Evolutionary conservation across 352 stramenopile genomes (phyloP), one percentile per base, ranked within the genome.

Genomic region (Phytophthora podocarpi): DNA sequence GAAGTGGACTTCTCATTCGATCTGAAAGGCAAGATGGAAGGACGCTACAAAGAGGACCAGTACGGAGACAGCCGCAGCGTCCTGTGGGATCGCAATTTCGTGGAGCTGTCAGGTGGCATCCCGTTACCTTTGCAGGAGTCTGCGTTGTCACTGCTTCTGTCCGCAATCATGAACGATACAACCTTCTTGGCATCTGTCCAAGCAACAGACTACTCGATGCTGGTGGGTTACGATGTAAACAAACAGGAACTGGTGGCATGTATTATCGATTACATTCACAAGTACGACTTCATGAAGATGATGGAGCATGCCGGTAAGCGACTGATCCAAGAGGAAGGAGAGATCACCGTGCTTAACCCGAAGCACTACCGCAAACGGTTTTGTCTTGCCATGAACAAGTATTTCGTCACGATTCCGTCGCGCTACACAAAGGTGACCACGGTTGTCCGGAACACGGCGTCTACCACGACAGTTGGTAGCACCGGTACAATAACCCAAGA

Each of bases 231-330:
- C 51, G 85, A 96, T 60, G 81, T 93, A 1, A 78, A 88, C 28
- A 91, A 91, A 37, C 87, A 96, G 51, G 87, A 96, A 37, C 67
- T 96, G 11, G 86, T 96, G 27, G 85, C 82, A 43, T 92, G 75
- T 26, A 96, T 96, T 61, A 96, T 96, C 45, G 87, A 96, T 51
- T 96, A 96, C 47, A 94, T 96, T 47, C 85, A 93, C 71, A 95
- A 96, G 63, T 96, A 96, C 47, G 87, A 95, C 39, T 92, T 96
- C 40, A 84, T 95, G 78, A 96, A 96, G 60, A 93, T 93, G 78
- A 87, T 96, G 32, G 87, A 96, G 59, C 86, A 96, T 61, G 84
- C 86, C 4, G 84, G 87, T 10, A 96, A 96, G 58, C 78, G 86
- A n/a, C 31, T 96, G 30, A 93, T 95, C 26, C 87, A 96, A 60